Evolutionary conservation across 2,329 filamentous ascomycete genomes (phyloP).

Genomic region (Zymoseptoria pseudotritici): DNA sequence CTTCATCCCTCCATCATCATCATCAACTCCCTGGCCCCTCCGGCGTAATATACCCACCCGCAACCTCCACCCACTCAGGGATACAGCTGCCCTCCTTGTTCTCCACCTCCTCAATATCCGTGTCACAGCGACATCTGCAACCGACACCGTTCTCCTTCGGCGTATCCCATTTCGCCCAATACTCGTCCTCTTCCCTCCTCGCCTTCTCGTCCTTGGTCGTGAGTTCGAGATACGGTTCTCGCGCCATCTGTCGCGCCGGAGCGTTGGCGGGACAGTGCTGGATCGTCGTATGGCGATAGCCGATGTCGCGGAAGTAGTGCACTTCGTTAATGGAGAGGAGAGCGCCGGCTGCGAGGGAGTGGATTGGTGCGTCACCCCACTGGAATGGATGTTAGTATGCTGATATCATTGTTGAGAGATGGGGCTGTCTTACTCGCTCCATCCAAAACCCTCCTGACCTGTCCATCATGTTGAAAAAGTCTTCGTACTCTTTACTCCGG

Average conservation of each 20-base stretch:
- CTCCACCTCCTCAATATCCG: slow-evolving; percentile 94
- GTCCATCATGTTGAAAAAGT: slow-evolving; percentile 99
- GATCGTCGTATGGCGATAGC: slow-evolving; percentile 96
- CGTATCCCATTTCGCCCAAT: slow-evolving; percentile 83
- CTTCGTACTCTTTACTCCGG: slow-evolving; percentile 92
- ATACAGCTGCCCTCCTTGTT: slow-evolving; percentile 95
- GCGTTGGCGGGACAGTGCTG: slow-evolving; percentile 97
- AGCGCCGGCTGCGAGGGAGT: slow-evolving; percentile 88
- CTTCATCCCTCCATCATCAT: not conserved
- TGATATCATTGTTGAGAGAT: slow-evolving; percentile 13
- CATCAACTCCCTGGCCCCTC: slow-evolving; percentile 15
- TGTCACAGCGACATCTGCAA: slow-evolving; percentile 93
- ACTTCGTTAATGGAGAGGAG: slow-evolving; percentile 76
- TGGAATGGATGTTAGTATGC: slow-evolving; percentile 41
- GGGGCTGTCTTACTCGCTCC: slow-evolving; percentile 66
- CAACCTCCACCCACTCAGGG: slow-evolving; percentile 93
- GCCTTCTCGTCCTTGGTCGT: slow-evolving; percentile 56
- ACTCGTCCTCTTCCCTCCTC: slow-evolving; percentile 85
- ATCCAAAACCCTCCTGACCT: slow-evolving; percentile 98
- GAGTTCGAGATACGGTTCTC: slow-evolving; percentile 60
- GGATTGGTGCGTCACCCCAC: slow-evolving; percentile 98
- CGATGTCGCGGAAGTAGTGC: slow-evolving; percentile 98
- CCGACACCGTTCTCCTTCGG: slow-evolving; percentile 94
- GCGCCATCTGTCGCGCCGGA: slow-evolving; percentile 73
- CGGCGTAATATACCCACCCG: slow-evolving; percentile 67